phyloP scores from a whole-genome alignment of 169 alveolate genomes.

The Condylostoma magnum region DNA sequence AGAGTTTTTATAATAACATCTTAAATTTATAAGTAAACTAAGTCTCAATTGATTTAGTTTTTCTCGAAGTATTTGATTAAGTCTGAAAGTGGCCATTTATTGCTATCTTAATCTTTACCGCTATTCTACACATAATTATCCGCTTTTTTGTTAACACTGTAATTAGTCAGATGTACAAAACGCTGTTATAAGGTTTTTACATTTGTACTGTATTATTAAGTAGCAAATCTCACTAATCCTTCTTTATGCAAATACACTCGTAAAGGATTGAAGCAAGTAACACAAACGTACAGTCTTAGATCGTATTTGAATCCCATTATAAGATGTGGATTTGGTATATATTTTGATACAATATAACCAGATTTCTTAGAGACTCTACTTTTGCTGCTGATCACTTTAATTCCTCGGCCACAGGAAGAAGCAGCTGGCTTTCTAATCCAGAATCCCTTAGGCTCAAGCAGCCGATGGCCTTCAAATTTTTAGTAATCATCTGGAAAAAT shows the following conservation, averaged over 20 bases:
- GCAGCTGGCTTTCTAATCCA: conserved; percentile 70
- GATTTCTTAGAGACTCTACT: conserved; percentile 45
- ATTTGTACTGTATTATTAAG: conserved; percentile 67
- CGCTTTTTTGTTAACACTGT: conserved; percentile 85
- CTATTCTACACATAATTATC: conserved; percentile 85
- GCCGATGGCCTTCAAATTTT: conserved; percentile 35
- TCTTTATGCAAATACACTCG: conserved; percentile 91
- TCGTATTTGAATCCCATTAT: conserved; percentile 95
- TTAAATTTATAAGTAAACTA: conserved; percentile 67
- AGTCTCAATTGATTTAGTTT: conserved; percentile 47
- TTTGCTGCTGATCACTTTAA: conserved; percentile 48
- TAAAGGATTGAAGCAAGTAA: conserved; percentile 88
- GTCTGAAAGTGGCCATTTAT: conserved; percentile 75
- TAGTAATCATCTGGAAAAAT: conserved; percentile 53
- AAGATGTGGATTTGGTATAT: conserved; percentile 91
- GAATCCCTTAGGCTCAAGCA: conserved; percentile 21
- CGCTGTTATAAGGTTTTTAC: conserved; percentile 57
- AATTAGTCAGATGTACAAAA: conserved; percentile 87
- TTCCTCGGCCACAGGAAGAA: conserved; percentile 72
- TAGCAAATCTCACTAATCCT: conserved; percentile 95
- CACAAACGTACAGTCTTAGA: conserved; percentile 90
- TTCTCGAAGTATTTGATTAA: too few species aligned
- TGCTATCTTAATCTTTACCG: too few species aligned
- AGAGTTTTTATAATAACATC: conserved; percentile 73
- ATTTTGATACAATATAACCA: conserved; percentile 87